Conservation (phyloP, 768 basidiomycete species). For the Pulveroboletus sp. region DNA sequence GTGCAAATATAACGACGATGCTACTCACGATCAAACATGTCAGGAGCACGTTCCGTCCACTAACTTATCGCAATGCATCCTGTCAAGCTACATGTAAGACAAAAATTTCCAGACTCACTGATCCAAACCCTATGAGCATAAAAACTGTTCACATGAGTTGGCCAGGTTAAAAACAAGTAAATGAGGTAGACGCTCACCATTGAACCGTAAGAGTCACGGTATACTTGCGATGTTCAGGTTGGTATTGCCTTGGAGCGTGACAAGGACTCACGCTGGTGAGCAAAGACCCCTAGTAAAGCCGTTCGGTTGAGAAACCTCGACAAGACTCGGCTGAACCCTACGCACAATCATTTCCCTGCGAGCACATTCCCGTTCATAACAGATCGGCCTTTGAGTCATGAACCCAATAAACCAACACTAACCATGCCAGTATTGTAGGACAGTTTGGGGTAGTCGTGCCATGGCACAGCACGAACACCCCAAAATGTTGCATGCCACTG, state of each 20-base stretch:
- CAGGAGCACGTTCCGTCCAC: background rate
- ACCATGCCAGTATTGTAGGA: background rate
- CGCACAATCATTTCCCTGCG: constrained; percentile 5
- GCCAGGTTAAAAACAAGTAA: background rate
- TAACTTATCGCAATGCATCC: background rate
- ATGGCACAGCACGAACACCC: background rate
- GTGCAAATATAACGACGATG: background rate
- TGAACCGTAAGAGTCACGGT: constrained; percentile 5
- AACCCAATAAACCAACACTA: background rate
- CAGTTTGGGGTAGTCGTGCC: background rate
- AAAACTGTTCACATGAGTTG: constrained; percentile 2
- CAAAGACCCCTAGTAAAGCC: background rate
- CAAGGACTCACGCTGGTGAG: background rate
- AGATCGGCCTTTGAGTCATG: background rate
- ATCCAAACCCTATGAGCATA: constrained; percentile 14
- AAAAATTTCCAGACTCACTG: background rate
- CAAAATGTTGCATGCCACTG: background rate
- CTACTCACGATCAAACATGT: constrained; percentile 8
- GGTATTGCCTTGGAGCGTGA: too few species aligned
- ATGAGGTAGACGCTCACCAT: background rate
- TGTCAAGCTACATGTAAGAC: background rate
- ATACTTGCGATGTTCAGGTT: background rate
- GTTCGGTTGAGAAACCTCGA: background rate
- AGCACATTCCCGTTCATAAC: background rate
- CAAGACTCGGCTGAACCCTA: background rate